A percentile compares a stretch with the other conserved stretches of the same genome.
Evolutionary conservation across 805 yeast species (phyloP).

Genomic region (Yarrowia sp.): DNA sequence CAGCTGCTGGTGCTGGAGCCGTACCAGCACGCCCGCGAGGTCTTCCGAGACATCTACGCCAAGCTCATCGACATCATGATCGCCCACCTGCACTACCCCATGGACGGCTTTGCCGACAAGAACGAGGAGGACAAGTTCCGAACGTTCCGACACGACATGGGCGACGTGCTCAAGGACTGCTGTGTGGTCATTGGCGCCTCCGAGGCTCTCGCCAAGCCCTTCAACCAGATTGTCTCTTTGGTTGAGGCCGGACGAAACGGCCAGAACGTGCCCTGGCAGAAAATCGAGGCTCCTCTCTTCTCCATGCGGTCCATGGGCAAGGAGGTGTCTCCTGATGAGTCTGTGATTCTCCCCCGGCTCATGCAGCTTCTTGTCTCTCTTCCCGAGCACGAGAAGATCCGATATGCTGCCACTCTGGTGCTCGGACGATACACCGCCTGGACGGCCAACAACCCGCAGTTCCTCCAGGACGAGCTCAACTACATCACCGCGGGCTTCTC

Average conservation of each 20-base stretch:
- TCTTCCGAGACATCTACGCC: conserved; percentile 55
- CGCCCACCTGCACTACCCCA: conserved; percentile 73
- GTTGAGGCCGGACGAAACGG: conserved; percentile 40
- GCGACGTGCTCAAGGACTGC: conserved; percentile 95
- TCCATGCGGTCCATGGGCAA: conserved; percentile 92
- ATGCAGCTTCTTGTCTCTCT: conserved; percentile 64
- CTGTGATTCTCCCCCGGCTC: conserved; percentile 67
- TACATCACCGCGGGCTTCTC: conserved; percentile 77
- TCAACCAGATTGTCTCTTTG: conserved; percentile 50
- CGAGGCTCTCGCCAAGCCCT: conserved; percentile 68
- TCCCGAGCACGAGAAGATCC: conserved; percentile 81
- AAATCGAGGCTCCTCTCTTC: conserved; percentile 84
- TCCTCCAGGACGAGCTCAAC: conserved; percentile 74
- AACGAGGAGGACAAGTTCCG: conserved; percentile 91
- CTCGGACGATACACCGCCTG: conserved; percentile 96
- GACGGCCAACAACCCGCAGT: conserved; percentile 84
- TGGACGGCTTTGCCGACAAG: conserved; percentile 49
- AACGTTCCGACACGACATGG: conserved; percentile 94
- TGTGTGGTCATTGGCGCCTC: conserved; percentile 84
- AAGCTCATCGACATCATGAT: conserved; percentile 61
- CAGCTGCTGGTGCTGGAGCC: conserved; percentile 63
- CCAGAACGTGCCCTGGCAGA: conserved; percentile 67
- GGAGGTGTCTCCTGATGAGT: conserved; percentile 70
- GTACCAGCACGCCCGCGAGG: conserved; percentile 51
- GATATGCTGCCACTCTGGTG: conserved; percentile 91